Percentiles rank a stretch among this genome's conserved stretches.
phyloP scores from a whole-genome alignment of 2,329 filamentous ascomycete species.

The Cryphonectria carpinicola region DNA sequence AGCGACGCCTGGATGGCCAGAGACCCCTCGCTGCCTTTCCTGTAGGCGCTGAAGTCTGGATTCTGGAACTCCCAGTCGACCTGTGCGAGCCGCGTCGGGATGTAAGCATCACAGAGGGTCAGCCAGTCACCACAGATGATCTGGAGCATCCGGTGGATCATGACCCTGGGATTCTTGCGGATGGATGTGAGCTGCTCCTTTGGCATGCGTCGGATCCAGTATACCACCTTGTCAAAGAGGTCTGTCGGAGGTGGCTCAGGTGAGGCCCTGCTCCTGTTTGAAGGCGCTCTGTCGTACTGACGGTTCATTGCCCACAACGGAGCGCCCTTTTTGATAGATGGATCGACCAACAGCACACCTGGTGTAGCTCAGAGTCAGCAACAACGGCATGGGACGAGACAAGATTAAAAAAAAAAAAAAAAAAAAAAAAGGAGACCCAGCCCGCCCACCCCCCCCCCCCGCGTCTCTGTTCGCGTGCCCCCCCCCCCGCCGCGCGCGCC shows the following conservation, averaged over 20 bases:
- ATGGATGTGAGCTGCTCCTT: neutral
- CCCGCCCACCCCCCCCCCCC: too few relatives aligned
- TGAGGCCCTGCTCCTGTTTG: neutral
- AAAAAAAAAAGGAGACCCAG: too few relatives aligned
- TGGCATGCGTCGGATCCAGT: slow-evolving; percentile 1
- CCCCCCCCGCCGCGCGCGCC: too few relatives aligned
- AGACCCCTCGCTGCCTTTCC: neutral
- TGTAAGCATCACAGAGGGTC: slow-evolving; percentile 3
- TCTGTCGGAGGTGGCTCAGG: neutral
- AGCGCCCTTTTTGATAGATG: neutral
- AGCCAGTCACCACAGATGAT: slow-evolving; percentile 9
- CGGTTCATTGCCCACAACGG: neutral
- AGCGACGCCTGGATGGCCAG: neutral
- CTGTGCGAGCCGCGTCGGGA: slow-evolving; percentile 9
- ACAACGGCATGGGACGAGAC: neutral
- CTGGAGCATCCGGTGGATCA: slow-evolving; percentile 1
- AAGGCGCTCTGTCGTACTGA: neutral
- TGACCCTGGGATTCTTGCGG: neutral
- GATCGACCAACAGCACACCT: neutral
- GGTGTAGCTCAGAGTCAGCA: neutral
- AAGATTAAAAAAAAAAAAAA: too few relatives aligned
- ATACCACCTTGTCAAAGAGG: neutral
- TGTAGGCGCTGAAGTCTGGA: slow-evolving; percentile 5
- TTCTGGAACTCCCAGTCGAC: slow-evolving; percentile 10
- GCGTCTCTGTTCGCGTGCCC: too few relatives aligned